Evolutionary conservation across 176 grass and related monocot genomes (phyloP).

Genomic region (Triticum monococcum): DNA sequence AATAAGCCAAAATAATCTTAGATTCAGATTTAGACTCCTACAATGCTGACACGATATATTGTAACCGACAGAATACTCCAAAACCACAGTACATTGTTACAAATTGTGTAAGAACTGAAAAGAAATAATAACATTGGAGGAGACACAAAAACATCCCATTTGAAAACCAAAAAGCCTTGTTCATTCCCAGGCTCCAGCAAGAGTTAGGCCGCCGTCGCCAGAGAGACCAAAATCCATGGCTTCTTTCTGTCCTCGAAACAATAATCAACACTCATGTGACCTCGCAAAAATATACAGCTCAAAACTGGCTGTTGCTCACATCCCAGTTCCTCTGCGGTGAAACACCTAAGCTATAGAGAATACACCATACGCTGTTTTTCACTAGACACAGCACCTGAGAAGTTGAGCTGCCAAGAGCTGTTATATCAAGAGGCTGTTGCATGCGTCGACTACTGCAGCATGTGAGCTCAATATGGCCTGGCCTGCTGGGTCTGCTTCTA

Average conservation of each 20-base stretch:
- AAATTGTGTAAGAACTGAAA: conserved; percentile 54
- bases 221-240: conserved; percentile 57
- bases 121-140: conserved; percentile 54
- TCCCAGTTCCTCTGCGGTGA: conserved; percentile 49
- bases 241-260: conserved; percentile 49
- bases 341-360: conserved; percentile 51
- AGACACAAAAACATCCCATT: conserved; percentile 51
- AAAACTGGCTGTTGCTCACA: conserved; percentile 60
- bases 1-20: not conserved
- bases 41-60: conserved; percentile 44
- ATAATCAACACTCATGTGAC: conserved; percentile 67
- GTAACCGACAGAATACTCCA: conserved; percentile 43
- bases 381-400: conserved; percentile 34
- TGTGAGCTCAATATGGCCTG: conserved; percentile 67
- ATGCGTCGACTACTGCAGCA: conserved; percentile 36
- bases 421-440: conserved; percentile 55
- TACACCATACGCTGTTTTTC: conserved; percentile 25
- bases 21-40: conserved; percentile 27
- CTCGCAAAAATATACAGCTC: conserved; percentile 67
- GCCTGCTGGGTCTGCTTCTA: conserved; percentile 54
- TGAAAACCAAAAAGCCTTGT: conserved; percentile 38
- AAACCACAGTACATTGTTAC: conserved; percentile 54
- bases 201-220: conserved; percentile 25
- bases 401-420: conserved; percentile 16
- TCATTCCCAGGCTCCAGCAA: conserved; percentile 42